phyloP scores from a whole-genome alignment of 306 rosid species.

The Quillaja saponaria region DNA sequence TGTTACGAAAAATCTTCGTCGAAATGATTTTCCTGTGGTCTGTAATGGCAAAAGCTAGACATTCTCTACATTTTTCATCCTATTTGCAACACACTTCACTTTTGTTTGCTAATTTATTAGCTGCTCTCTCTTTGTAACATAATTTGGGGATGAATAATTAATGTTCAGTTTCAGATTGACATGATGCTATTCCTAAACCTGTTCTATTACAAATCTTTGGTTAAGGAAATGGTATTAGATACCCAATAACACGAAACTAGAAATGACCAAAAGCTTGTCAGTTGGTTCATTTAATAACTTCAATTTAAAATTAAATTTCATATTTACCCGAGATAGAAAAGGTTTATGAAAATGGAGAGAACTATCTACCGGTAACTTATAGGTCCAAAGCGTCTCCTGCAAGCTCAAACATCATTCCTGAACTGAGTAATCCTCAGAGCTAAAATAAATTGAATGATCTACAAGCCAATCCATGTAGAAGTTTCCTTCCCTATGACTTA shows the following conservation, averaged over 20 bases:
- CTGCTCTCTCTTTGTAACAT: constrained; percentile 46
- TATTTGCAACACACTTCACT: constrained; percentile 37
- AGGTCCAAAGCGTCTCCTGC: too few species aligned
- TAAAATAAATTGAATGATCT: too few species aligned
- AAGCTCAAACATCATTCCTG: too few species aligned
- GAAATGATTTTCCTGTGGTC: constrained; percentile 32
- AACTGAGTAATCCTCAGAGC: too few species aligned
- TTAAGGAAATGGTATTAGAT: too few species aligned
- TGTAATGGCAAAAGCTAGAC: constrained; percentile 36
- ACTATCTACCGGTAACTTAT: too few species aligned
- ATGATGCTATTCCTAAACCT: background rate
- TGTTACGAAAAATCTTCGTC: constrained; percentile 49
- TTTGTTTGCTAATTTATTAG: constrained; percentile 14
- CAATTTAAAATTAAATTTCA: background rate
- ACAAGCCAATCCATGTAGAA: too few species aligned
- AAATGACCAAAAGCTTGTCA: too few species aligned
- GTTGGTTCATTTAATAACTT: too few species aligned
- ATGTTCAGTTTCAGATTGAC: constrained; percentile 15
- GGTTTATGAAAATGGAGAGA: too few species aligned
- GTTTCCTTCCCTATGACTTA: too few species aligned
- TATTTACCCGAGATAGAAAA: background rate
- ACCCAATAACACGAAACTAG: too few species aligned
- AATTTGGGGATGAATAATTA: constrained; percentile 46
- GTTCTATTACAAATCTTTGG: background rate
- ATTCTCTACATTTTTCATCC: constrained; percentile 38